phyloP scores from a whole-genome alignment of 2,329 filamentous ascomycete genomes.

The Fusarium sp. region DNA sequence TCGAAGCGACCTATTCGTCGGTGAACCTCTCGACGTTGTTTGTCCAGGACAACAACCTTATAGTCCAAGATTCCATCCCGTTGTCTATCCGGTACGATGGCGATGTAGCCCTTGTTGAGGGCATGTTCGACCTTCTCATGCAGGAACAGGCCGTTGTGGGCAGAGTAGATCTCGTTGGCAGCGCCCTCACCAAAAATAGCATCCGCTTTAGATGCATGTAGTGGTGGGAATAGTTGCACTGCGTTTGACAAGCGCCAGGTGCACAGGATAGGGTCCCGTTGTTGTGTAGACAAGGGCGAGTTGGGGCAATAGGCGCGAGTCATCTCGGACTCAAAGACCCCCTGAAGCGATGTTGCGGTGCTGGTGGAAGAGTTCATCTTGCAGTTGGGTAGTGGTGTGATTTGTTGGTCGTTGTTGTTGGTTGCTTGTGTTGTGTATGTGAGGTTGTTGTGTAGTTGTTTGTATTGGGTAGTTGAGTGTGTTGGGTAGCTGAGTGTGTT shows the following conservation, averaged over 20 bases:
- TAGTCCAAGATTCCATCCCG: not conserved
- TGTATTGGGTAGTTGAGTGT: no score
- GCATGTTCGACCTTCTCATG: not conserved
- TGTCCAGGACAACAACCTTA: not conserved
- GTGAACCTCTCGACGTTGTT: not conserved
- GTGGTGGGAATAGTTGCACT: not conserved
- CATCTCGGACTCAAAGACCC: not conserved
- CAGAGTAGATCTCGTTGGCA: not conserved
- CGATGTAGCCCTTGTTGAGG: not conserved
- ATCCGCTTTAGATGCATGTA: not conserved
- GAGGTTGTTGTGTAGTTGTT: no score
- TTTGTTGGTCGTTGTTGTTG: no score
- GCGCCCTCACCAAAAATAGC: not conserved
- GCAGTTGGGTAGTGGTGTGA: no score
- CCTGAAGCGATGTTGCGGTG: not conserved
- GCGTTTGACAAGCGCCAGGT: not conserved
- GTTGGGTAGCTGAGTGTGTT: no score
- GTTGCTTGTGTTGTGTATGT: no score
- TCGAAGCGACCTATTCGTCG: not conserved
- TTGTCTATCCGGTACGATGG: not conserved
- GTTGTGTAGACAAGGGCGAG: rapidly evolving
- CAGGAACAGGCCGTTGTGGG: not conserved
- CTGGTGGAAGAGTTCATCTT: no score
- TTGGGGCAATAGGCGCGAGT: not conserved
- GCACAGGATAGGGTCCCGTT: not conserved